Base-by-base conservation (phyloP, 768 basidiomycete genomes). In the Sistotremastrum niveocremeum region DNA sequence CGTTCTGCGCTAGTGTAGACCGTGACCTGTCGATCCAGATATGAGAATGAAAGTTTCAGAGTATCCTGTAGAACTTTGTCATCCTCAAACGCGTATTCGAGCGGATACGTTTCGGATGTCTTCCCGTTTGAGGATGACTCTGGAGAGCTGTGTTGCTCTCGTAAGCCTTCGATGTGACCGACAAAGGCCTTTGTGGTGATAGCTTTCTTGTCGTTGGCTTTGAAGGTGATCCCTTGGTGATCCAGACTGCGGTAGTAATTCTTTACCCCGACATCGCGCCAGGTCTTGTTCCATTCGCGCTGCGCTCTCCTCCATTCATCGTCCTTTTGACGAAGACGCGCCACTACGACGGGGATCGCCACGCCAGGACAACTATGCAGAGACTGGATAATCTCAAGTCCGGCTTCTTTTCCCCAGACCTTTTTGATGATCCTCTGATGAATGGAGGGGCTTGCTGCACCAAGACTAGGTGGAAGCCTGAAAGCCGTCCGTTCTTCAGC, bases 251-350 rank as follows among this genome's bases (percentile, higher is more conserved):
- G 91, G 64, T 80, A 75, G 58, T 86, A 97, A 64, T 98, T 98
- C 54, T 86, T 73, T 30, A 87, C 86, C 55, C 98, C 89, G 31
- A 94, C 88, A 65, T 95, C 94, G 43, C 93, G 69, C 95, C 95
- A 99, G 44, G 97, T 85, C 61, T 94, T 87, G 66, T 97, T 97
- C 95, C 95, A 99, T 64, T 95, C 95, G 44, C 90, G 65, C 60
- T 95, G 90, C 11, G 90, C 94, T 20, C 90, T 74, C 64, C 91
- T 95, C 95, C 95, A 99, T 60, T 98, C 94, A 50, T 90, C 90
- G 59, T 98, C 94, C 65, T 98, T 98, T 62, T 84, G 82, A 66
- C 95, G 95, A 49, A 99, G 66, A 5, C 95, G 77, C 41, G 73
- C 67, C 6, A 99, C 72, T 1, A 99, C 88, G 45, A 97, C 78